Conservation (phyloP, 2,329 filamentous ascomycete genomes). For the Aspergillus sp. region DNA sequence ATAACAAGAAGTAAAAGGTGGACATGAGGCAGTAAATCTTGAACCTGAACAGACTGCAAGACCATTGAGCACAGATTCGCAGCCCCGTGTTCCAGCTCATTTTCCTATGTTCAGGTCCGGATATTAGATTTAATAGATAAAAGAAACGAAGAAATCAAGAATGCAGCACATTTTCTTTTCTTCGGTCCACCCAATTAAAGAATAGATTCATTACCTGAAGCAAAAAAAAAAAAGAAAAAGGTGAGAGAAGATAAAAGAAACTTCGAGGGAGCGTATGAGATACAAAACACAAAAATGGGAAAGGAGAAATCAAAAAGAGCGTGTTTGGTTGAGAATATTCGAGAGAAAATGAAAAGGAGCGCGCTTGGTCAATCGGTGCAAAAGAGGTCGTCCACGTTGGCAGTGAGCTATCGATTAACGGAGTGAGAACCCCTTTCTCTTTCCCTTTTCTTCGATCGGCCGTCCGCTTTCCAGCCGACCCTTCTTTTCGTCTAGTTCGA, state of each 20-base stretch:
- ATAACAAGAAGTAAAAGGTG: conserved; percentile 32
- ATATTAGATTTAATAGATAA: conserved; percentile 15
- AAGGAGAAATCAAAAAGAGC: conserved; percentile 13
- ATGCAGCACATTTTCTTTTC: conserved; percentile 16
- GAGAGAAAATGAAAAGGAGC: conserved; percentile 13
- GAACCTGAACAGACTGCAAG: conserved; percentile 10
- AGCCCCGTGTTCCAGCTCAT: conserved; percentile 13
- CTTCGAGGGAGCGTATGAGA: conserved; percentile 26
- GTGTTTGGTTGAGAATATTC: conserved; percentile 9
- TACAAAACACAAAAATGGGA: conserved; percentile 19
- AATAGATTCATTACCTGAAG: conserved; percentile 26
- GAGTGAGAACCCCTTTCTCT: conserved; percentile 99
- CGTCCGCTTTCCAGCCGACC: conserved; percentile 86
- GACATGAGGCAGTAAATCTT: conserved; percentile 19
- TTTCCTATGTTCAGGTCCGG: conserved; percentile 19
- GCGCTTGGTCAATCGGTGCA: conserved; percentile 18
- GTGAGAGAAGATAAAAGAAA: conserved; percentile 14
- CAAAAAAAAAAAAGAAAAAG: conserved; percentile 12
- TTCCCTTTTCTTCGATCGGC: conserved; percentile 93
- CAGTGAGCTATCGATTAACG: conserved; percentile 54
- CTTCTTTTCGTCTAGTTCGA: conserved; percentile 99
- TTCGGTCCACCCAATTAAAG: conserved; percentile 20
- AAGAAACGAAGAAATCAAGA: conserved; percentile 4
- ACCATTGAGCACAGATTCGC: background rate
- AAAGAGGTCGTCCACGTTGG: conserved; percentile 16